A percentile compares a stretch with the other conserved stretches of the same genome.
Conservation (phyloP, 495 filamentous ascomycete genomes). For the Bathelium albidoporum region DNA sequence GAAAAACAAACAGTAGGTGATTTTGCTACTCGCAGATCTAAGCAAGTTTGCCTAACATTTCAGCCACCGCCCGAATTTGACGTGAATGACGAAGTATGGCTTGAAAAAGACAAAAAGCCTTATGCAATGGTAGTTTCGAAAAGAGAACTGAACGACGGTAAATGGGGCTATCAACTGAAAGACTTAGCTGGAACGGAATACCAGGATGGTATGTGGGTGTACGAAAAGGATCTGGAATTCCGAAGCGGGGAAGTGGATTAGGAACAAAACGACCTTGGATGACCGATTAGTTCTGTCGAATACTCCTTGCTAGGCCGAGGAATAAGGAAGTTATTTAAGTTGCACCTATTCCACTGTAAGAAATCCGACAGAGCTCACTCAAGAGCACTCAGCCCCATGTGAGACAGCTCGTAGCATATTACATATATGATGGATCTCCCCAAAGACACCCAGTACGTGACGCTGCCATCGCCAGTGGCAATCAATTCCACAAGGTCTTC, state of each 20-base stretch:
- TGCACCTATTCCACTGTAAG: neutral
- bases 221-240: neutral
- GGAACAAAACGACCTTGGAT: no score
- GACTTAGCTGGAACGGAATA: neutral
- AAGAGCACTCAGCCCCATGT: neutral
- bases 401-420: neutral
- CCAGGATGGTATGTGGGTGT: neutral
- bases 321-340: neutral
- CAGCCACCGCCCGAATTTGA: neutral
- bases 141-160: neutral
- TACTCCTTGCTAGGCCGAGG: no score
- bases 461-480: neutral
- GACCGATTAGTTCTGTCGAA: no score
- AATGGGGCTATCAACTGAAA: neutral
- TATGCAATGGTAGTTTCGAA: neutral
- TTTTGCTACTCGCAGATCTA: neutral
- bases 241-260: neutral
- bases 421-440: neutral
- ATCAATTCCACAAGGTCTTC: neutral
- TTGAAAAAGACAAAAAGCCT: neutral
- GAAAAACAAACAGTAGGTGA: neutral
- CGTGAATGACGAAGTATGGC: neutral
- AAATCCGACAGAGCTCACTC: neutral
- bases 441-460: neutral
- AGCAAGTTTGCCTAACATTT: neutral